Conservation (phyloP, 2,329 filamentous ascomycete genomes). For the Beauveria scarabaeidicola region DNA sequence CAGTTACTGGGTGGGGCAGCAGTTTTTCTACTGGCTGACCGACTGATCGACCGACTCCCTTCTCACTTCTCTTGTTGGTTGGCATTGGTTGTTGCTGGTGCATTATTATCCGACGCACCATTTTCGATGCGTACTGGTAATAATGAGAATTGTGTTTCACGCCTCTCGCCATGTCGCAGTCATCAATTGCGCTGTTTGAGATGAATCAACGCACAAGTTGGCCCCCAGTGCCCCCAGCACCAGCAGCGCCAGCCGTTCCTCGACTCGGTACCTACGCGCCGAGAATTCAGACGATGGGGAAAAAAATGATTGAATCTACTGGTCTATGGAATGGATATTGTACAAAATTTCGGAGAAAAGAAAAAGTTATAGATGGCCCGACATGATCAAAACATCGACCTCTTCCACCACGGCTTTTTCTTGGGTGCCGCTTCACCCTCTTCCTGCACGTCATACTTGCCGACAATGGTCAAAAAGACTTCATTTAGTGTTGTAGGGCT, state of each 20-base stretch:
- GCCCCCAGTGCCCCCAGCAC: not conserved
- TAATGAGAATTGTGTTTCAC: not conserved
- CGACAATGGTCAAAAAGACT: slow-evolving; percentile 75
- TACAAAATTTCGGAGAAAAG: slow-evolving; percentile 10
- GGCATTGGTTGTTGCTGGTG: not conserved
- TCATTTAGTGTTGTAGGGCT: slow-evolving; percentile 79
- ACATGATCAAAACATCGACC: slow-evolving; percentile 5
- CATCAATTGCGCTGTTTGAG: not conserved
- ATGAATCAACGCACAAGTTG: not conserved
- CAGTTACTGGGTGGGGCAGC: not conserved
- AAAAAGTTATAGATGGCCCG: not conserved
- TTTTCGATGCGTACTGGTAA: not conserved
- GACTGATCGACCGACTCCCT: no score
- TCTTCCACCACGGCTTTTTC: slow-evolving; percentile 18
- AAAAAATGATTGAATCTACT: not conserved
- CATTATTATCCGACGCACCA: not conserved
- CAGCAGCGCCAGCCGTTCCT: not conserved
- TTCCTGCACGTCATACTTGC: slow-evolving; percentile 64
- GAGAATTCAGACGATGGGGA: no score
- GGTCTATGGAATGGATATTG: not conserved
- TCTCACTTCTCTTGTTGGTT: not conserved
- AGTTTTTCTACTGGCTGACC: not conserved
- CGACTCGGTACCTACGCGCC: no score
- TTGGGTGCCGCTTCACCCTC: slow-evolving; percentile 41
- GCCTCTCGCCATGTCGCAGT: not conserved